These are phyloP conservation scores for Fusarium mexicanum DNA, from an alignment of 2,329 filamentous ascomycete species.

Conservation along the genomic window DNA sequence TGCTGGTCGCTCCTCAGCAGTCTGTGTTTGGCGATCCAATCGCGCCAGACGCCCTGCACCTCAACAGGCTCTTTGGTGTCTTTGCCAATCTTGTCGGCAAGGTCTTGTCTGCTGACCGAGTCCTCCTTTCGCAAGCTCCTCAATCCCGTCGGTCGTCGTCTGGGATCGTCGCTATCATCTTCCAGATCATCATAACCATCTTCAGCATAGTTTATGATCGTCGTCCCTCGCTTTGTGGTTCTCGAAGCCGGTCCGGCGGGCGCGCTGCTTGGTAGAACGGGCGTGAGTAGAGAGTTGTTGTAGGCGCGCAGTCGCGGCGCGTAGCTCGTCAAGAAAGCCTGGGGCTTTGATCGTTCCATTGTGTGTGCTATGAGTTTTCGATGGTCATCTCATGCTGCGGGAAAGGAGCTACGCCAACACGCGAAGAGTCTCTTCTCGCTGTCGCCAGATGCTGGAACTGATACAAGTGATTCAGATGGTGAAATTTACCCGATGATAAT, in stretches of 20 bases:
- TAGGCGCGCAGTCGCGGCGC: conserved; percentile 90
- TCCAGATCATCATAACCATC: conserved; percentile 88
- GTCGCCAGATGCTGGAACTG: neutral
- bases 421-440: conserved; percentile 31
- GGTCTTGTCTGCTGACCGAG: conserved; percentile 66
- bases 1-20: conserved; percentile 66
- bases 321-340: conserved; percentile 91
- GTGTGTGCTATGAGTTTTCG: conserved; percentile 37
- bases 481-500: conserved; percentile 6
- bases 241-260: conserved; percentile 74
- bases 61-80: conserved; percentile 82
- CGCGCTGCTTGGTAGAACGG: conserved; percentile 77
- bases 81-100: conserved; percentile 82
- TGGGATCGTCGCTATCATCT: conserved; percentile 77
- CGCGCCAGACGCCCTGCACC: conserved; percentile 89
- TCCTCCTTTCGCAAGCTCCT: conserved; percentile 86
- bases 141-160: conserved; percentile 83
- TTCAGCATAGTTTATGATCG: conserved; percentile 97
- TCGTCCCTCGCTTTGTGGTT: conserved; percentile 97
- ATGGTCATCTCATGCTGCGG: conserved; percentile 46
- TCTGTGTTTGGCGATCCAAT: conserved; percentile 87
- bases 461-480: neutral
- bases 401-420: conserved; percentile 37
- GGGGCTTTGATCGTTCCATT: conserved; percentile 70
- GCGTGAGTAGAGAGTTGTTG: conserved; percentile 90